Evolutionary conservation across 768 basidiomycete genomes (phyloP), one percentile per base, ranked within the genome.

Genomic region (Tricholoma terreum): DNA sequence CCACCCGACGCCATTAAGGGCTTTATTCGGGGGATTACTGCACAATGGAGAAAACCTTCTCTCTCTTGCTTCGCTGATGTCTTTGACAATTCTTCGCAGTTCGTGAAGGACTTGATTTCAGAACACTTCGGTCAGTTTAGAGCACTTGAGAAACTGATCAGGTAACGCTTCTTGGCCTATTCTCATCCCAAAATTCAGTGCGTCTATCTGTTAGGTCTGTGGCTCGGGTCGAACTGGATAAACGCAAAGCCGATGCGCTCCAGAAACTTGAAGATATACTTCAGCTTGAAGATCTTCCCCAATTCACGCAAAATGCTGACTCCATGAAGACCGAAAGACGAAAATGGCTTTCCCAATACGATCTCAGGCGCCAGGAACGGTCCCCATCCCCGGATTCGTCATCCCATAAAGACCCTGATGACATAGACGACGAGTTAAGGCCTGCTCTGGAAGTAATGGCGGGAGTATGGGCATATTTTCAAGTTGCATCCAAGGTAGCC

Each of bases 401-500:
- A 27, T 27, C 24, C 24, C 24, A 27, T 6, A 6, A n/a, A n/a
- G 24, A 27, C 24, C 2, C 2, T 27, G 11, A 62, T 35, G 12
- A 22, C 1, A 53, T 68, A 57, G 69, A 73, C 36, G 75, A 79
- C 12, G 85, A n/a, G n/a, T n/a, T n/a, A n/a, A n/a, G n/a, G n/a
- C n/a, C n/a, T n/a, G n/a, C 82, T 50, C 55, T 85, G 12, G 58
- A 63, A 2, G 75, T 85, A 6, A 82, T 83, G 79, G 80, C 83
- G 0, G 77, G 79, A 15, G 80, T 84, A 0, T 75, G 77, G 0
- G 84, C 81, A 4, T 86, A 83, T 58, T 84, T 80, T 63, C 76
- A 81, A 36, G 74, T 85, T 0, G 77, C 83, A 6, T 78, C 74
- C 69, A 80, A 81, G 74, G 84, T 82, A 56, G 17, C n/a, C n/a